Conservation (phyloP, 2,329 filamentous ascomycete genomes). For the Tricladium varicosporioides region DNA sequence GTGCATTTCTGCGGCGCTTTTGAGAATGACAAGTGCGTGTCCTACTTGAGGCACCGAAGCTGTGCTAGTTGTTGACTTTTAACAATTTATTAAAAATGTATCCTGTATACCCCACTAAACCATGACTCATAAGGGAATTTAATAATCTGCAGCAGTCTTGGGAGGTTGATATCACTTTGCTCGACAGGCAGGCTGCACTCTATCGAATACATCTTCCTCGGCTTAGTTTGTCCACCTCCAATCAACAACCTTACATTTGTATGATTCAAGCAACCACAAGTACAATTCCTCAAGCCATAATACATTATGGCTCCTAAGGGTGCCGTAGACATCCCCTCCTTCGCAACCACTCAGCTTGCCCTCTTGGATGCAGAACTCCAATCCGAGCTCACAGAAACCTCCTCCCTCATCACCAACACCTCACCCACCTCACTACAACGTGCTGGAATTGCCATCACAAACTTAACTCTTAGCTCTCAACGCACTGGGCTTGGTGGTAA, state of each 20-base stretch:
- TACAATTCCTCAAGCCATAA: neutral
- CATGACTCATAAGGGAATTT: too few relatives aligned
- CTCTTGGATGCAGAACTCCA: conserved; percentile 71
- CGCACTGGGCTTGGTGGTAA: conserved; percentile 91
- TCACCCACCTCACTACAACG: conserved; percentile 69
- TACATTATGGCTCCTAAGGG: conserved; percentile 35
- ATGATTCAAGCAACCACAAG: conserved; percentile 10
- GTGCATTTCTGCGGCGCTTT: too few relatives aligned
- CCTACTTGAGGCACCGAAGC: too few relatives aligned
- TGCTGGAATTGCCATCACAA: conserved; percentile 75
- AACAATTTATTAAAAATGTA: too few relatives aligned
- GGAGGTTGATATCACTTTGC: too few relatives aligned
- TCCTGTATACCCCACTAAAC: too few relatives aligned
- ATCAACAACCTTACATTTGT: conserved; percentile 7
- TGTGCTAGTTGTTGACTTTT: too few relatives aligned
- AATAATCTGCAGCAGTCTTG: too few relatives aligned
- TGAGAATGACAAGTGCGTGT: too few relatives aligned
- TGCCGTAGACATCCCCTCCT: conserved; percentile 59
- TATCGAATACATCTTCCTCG: neutral
- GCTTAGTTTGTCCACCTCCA: neutral
- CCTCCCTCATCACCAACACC: conserved; percentile 63
- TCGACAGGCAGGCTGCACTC: neutral
- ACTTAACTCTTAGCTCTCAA: conserved; percentile 70
- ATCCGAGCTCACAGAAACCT: conserved; percentile 69
- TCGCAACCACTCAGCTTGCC: conserved; percentile 67